A percentile compares a stretch with the other conserved stretches of the same genome.
These are phyloP conservation scores for Boletellus ananas DNA, from an alignment of 768 basidiomycete species.

Conservation along the genomic window DNA sequence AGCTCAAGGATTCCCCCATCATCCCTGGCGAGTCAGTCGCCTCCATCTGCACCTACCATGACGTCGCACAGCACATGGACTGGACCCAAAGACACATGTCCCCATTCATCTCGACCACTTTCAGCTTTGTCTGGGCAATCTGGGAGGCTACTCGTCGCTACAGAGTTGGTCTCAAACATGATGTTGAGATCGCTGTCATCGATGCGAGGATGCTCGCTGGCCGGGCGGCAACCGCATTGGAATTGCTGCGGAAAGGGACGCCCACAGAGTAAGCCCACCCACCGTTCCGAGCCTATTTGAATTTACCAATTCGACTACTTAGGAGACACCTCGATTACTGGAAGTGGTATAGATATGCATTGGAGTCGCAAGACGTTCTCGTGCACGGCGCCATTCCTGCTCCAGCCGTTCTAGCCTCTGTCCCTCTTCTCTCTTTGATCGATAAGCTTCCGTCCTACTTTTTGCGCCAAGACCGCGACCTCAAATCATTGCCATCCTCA, in stretches of 20 bases:
- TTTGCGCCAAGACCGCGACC: conserved; percentile 33
- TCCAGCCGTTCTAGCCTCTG: conserved; percentile 61
- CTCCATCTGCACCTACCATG: conserved; percentile 46
- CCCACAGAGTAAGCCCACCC: conserved; percentile 50
- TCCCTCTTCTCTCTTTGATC: conserved; percentile 63
- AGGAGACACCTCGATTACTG: conserved; percentile 63
- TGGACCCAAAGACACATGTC: conserved; percentile 74
- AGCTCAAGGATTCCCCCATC: conserved; percentile 32
- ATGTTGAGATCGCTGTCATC: conserved; percentile 75
- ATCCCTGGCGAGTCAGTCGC: conserved; percentile 31
- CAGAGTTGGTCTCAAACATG: conserved; percentile 66
- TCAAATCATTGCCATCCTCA: conserved; percentile 27
- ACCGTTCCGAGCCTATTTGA: background rate
- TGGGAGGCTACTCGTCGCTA: conserved; percentile 82
- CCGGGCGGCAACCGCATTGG: conserved; percentile 60
- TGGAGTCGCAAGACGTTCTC: conserved; percentile 74
- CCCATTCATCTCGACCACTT: conserved; percentile 69
- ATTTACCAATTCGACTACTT: background rate
- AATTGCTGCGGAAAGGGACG: conserved; percentile 51
- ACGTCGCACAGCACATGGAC: conserved; percentile 68
- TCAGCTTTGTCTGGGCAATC: conserved; percentile 78
- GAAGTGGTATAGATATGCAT: conserved; percentile 74
- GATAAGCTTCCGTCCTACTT: conserved; percentile 74
- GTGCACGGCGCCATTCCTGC: conserved; percentile 66
- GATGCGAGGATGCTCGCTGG: conserved; percentile 58